Evolutionary conservation across 1,284 basidiomycete species (phyloP).

Genomic region (Ustilago crameri): DNA sequence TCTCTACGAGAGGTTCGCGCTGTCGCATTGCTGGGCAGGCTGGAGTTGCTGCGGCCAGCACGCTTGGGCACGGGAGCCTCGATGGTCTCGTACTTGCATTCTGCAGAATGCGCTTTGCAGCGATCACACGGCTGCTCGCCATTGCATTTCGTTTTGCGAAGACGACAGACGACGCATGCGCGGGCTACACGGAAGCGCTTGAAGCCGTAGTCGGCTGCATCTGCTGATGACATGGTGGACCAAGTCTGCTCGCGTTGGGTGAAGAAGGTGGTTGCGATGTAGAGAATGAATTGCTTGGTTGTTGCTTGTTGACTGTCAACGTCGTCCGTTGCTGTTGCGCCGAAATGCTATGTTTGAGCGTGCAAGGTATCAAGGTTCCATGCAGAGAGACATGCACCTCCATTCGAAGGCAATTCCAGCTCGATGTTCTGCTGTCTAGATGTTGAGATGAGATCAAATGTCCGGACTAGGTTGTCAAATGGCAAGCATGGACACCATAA

Average conservation of each 20-base stretch:
- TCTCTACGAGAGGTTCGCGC: slow-evolving; percentile 14
- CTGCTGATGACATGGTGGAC: slow-evolving; percentile 44
- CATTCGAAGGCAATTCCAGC: no score
- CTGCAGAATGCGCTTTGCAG: slow-evolving; percentile 45
- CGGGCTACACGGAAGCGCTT: slow-evolving; percentile 42
- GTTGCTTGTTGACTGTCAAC: no score
- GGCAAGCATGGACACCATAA: no score
- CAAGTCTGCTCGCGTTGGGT: no score
- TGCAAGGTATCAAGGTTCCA: no score
- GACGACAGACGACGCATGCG: slow-evolving; percentile 43
- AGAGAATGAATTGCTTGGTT: no score
- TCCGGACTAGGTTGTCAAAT: no score
- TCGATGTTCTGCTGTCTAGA: no score
- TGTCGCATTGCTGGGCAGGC: no score
- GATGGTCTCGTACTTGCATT: slow-evolving; percentile 45
- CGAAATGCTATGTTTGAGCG: no score
- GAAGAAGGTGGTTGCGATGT: background rate
- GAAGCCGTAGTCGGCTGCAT: slow-evolving; percentile 50
- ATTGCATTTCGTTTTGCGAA: slow-evolving; percentile 51
- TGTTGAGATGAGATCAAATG: no score
- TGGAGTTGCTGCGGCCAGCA: slow-evolving; percentile 23
- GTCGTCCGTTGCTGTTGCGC: background rate
- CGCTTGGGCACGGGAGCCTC: slow-evolving; percentile 33
- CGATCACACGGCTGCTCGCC: slow-evolving; percentile 50
- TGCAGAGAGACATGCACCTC: no score